Percentiles rank a stretch among this genome's conserved stretches.
Conservation (phyloP, 257 asterid species). For the Euphrasia confusa region DNA sequence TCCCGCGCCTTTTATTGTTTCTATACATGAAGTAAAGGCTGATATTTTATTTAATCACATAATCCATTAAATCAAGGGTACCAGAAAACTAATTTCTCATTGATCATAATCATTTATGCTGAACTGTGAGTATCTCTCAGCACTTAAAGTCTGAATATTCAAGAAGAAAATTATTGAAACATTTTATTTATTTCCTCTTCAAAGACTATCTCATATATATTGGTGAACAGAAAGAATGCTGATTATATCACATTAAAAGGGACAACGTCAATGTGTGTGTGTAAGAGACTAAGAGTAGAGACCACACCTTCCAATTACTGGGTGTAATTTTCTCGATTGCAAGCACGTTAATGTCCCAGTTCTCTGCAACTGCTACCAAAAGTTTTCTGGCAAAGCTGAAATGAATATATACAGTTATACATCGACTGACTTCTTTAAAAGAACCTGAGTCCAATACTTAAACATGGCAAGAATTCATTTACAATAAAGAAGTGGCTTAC, state of each 20-base stretch:
- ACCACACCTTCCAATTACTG: slow-evolving; percentile 73
- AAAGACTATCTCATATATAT: neutral
- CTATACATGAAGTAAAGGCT: neutral
- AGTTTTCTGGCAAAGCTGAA: slow-evolving; percentile 86
- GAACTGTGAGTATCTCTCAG: slow-evolving; percentile 1
- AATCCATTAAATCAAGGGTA: neutral
- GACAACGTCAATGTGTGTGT: neutral
- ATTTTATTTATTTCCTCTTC: neutral
- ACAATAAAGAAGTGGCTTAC: slow-evolving; percentile 35
- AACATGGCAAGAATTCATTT: neutral
- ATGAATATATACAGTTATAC: slow-evolving; percentile 17
- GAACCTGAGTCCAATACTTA: slow-evolving; percentile 14
- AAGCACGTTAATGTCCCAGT: slow-evolving; percentile 73
- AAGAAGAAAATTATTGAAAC: slow-evolving; percentile 10
- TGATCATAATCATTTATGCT: neutral
- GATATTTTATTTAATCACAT: neutral
- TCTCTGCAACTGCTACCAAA: slow-evolving; percentile 80
- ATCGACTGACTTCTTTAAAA: slow-evolving; percentile 17
- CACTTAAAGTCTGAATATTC: neutral
- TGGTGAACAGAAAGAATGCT: slow-evolving; percentile 3
- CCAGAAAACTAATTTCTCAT: neutral
- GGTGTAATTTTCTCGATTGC: slow-evolving; percentile 74
- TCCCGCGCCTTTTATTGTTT: neutral
- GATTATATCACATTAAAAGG: slow-evolving; percentile 3
- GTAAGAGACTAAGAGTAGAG: slow-evolving; percentile 14